A percentile compares a stretch with the other conserved stretches of the same genome.
phyloP scores from a whole-genome alignment of 148 eudicot genomes.

The Camellia lanceoleosa region DNA sequence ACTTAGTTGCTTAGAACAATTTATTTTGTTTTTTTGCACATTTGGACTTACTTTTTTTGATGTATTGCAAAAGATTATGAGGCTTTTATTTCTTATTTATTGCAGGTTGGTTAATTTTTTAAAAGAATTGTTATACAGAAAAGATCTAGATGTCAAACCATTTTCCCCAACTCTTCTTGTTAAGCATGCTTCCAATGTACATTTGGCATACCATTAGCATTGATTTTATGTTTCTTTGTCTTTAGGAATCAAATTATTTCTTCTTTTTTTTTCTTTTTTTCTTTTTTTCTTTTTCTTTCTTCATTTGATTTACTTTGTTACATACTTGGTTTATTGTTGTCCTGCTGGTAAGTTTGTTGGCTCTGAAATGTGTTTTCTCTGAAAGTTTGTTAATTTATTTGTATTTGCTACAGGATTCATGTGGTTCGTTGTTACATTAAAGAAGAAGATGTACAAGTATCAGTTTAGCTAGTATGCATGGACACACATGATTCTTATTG shows the following conservation, averaged over 20 bases:
- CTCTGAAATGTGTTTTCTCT: not conserved
- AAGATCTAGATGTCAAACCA: not conserved
- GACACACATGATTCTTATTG: slow-evolving; percentile 96
- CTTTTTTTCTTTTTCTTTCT: too few species aligned
- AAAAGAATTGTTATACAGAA: not conserved
- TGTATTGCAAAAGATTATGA: too few species aligned
- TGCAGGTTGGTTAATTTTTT: slow-evolving; percentile 15
- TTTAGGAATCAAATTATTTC: not conserved
- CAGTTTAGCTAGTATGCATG: slow-evolving; percentile 95
- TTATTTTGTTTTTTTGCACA: too few species aligned
- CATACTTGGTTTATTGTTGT: too few species aligned
- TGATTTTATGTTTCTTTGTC: not conserved
- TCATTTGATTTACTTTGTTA: too few species aligned
- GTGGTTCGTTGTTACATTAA: slow-evolving; percentile 89
- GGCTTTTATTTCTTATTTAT: too few species aligned
- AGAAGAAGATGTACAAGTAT: slow-evolving; percentile 96
- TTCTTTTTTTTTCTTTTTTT: not conserved
- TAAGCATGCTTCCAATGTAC: not conserved
- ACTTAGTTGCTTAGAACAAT: too few species aligned
- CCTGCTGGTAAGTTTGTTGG: too few species aligned
- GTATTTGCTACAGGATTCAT: slow-evolving; percentile 53
- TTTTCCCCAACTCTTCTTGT: not conserved
- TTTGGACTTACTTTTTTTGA: too few species aligned
- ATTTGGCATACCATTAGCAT: not conserved
- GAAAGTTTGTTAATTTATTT: not conserved